phyloP scores from a whole-genome alignment of 768 basidiomycete species.

The Lactarius vividus region DNA sequence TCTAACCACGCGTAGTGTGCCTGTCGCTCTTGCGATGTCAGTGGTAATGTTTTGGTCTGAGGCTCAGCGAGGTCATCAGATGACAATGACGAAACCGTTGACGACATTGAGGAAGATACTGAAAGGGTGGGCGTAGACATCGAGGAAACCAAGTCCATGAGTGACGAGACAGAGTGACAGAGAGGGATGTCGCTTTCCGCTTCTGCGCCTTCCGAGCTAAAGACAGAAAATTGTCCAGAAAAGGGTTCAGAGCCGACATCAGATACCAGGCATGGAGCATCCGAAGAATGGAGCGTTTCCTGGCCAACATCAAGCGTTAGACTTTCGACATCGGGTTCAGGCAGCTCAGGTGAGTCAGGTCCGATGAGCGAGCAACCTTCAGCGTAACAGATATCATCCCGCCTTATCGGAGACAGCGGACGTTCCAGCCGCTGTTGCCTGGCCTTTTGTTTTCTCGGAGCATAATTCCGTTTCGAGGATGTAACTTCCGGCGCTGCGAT shows the following conservation, averaged over 20 bases:
- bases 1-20: conserved; percentile 52
- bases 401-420: neutral
- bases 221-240: conserved; percentile 15
- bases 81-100: conserved; percentile 13
- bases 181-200: conserved; percentile 4
- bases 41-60: conserved; percentile 8
- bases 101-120: conserved; percentile 16
- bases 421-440: conserved; percentile 8
- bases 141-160: conserved; percentile 25
- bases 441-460: conserved; percentile 16
- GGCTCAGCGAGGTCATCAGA: conserved; percentile 18
- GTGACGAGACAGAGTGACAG: conserved; percentile 27
- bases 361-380: neutral
- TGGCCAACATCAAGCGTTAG: neutral
- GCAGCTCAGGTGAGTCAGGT: neutral
- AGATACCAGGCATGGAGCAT: neutral
- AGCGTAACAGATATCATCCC: neutral
- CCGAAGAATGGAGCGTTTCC: conserved; percentile 4
- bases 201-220: conserved; percentile 1
- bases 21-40: conserved; percentile 41
- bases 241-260: conserved; percentile 6
- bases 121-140: conserved; percentile 9
- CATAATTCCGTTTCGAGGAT: conserved; percentile 12
- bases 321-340: conserved; percentile 10
- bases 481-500: conserved; percentile 6